Percentiles rank a stretch among this genome's conserved stretches.
Conservation (phyloP, 495 filamentous ascomycete genomes). For the Talaromyces borbonicus region DNA sequence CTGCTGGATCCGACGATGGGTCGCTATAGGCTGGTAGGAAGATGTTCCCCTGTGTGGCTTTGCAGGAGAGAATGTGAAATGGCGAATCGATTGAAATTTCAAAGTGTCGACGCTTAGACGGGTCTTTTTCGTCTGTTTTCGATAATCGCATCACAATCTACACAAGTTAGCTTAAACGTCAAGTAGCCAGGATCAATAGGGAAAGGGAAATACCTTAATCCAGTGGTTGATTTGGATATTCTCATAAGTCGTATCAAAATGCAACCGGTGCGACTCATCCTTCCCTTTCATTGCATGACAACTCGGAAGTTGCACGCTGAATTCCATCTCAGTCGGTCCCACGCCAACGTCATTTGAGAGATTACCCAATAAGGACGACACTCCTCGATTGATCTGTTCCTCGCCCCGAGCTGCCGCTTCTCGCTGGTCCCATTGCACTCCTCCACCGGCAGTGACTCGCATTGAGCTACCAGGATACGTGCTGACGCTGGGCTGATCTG, state of each 20-base stretch:
- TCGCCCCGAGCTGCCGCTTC: slow-evolving; percentile 50
- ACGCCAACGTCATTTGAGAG: slow-evolving; percentile 54
- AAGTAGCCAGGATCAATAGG: background rate
- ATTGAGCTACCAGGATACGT: slow-evolving; percentile 73
- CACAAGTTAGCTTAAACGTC: background rate
- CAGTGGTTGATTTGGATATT: slow-evolving; percentile 96
- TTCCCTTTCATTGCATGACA: slow-evolving; percentile 77
- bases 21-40: slow-evolving; percentile 76
- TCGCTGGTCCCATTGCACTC: slow-evolving; percentile 55
- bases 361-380: slow-evolving; percentile 73
- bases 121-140: slow-evolving; percentile 70
- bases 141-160: slow-evolving; percentile 96
- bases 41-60: slow-evolving; percentile 84
- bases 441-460: slow-evolving; percentile 71
- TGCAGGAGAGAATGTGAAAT: slow-evolving; percentile 91
- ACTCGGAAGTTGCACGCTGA: slow-evolving; percentile 88
- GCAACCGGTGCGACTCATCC: slow-evolving; percentile 61
- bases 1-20: slow-evolving; percentile 38
- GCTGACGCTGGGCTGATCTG: slow-evolving; percentile 67
- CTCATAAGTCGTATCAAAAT: slow-evolving; percentile 92
- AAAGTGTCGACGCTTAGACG: slow-evolving; percentile 80
- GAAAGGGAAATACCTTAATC: slow-evolving; percentile 70
- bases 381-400: slow-evolving; percentile 42
- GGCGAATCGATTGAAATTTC: slow-evolving; percentile 99
- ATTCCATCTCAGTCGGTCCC: slow-evolving; percentile 93